Base-by-base conservation (phyloP, 2,329 filamentous ascomycete species). In the Fusarium secorum region DNA sequence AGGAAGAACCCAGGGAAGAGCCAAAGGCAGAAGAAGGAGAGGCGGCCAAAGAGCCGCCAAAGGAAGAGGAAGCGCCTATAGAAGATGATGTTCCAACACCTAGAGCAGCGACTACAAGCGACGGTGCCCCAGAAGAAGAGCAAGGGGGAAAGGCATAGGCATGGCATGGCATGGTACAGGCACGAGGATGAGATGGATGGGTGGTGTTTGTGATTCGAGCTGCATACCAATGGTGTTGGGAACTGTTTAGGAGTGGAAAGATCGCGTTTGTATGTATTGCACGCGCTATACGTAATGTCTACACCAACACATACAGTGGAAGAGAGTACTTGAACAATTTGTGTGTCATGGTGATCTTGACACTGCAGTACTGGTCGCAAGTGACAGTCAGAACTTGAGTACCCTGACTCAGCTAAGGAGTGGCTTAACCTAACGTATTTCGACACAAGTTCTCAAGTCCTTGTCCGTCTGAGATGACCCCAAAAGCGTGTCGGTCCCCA, bases 201-300 rank as follows among this genome's bases (percentile, higher is more conserved):
- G 38, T 39, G 52, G 42, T 67, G 48, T 66, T 62, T 67, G 63
- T 68, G 64, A 62, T 57, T 70, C 60, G 68, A 64, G 56, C 57
- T 69, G 66, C 68, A 75, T 77, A 70, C 61, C 66, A 67, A 62
- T 32, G 73, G 73, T 74, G 73, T 75, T 70, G 66, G 71, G 66
- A 60, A 58, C 48, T 64, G 64, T 54, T 61, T 62, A 46, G 42
- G 42, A 52, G 63, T 65, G 62, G 54, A 60, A 65, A 49, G 46
- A 51, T 56, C 56, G 64, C 61, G 66, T 66, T 66, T 56, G 57
- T 68, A 74, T 74, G 75, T 78, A 77, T 68, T 72, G 68, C 69
- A 73, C 68, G 58, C 71, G 69, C 68, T 72, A 76, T 78, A 80
- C 77, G 73, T 81, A 81, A 81, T 81, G 79, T 81, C 74, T 81